Evolutionary conservation across 768 basidiomycete genomes (phyloP), one percentile per base, ranked within the genome.

Genomic region (Rickenella mellea): DNA sequence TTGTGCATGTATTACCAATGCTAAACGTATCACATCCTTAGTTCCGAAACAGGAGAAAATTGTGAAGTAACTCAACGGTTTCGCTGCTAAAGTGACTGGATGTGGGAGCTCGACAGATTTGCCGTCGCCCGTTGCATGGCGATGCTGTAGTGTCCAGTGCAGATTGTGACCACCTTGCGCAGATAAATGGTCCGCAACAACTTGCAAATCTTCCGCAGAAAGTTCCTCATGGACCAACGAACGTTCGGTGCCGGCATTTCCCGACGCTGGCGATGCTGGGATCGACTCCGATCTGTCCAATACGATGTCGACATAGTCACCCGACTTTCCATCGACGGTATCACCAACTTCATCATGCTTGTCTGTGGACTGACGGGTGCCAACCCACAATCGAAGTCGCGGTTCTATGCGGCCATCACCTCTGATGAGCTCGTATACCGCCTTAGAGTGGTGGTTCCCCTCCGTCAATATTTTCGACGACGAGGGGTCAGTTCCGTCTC

Each of bases 401-500:
- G 82, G 78, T 41, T 78, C 73, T 31, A 76, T 68, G 21, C 61
- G 61, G 24, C 72, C 68, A 1, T 70, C 64, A 24, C 64, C 60
- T 22, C 58, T 61, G 32, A 61, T 62, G 40, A 84, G 60, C 56
- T 85, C 80, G 51, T 84, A 86, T 4, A 71, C 59, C 19, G 78
- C 67, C 35, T 60, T 49, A 39, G 57, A 44, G 42, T 48, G 39
- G 25, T 46, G 44, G n/a, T 8, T 40, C 5, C 44, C 42, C 28
- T 37, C 36, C 36, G 32, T 40, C 42, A 10, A 22, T 24, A 21
- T n/a, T 24, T 17, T 17, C 28, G 35, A 52, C 35, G 29, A 42
- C 24, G n/a, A 31, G 9, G n/a, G 41, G 30, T 44, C 43, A 19
- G 41, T 38, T 24, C 38, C 32, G 27, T 35, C 44, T n/a, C 33